Evolutionary conservation across 345 rosid genomes (phyloP).

Genomic region (Cardiospermum halicacabum): DNA sequence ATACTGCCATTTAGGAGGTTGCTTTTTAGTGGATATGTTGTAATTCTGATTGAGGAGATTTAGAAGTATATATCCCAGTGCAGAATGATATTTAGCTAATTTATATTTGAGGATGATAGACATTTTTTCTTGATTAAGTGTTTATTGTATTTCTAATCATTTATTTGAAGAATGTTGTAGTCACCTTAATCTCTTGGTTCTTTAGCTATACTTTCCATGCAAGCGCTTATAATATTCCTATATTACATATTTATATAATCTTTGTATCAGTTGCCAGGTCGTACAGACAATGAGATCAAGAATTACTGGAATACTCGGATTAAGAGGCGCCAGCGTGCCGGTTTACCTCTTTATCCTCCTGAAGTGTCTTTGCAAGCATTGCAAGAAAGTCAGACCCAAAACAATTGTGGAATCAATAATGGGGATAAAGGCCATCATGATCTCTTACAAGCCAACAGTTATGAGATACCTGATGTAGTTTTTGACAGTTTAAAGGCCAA

Average conservation of each 20-base stretch:
- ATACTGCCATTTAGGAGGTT: not conserved
- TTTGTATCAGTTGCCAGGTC: constrained; percentile 77
- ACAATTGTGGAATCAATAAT: constrained; percentile 24
- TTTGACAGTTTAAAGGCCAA: constrained; percentile 63
- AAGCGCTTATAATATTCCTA: constrained; percentile 5
- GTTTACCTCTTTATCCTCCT: constrained; percentile 93
- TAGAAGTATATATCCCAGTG: not conserved
- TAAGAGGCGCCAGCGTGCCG: constrained; percentile 92
- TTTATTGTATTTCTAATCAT: not conserved
- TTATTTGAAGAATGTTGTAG: not conserved
- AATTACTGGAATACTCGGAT: constrained; percentile 98
- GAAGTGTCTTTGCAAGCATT: constrained; percentile 56
- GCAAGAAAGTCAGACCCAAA: constrained; percentile 51
- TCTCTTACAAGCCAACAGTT: constrained; percentile 45
- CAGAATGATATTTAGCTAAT: not conserved
- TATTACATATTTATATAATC: not conserved
- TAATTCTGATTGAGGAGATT: not conserved
- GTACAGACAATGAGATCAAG: constrained; percentile 98
- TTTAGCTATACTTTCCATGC: not conserved
- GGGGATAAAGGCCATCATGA: constrained; percentile 53
- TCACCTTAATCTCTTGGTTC: not conserved
- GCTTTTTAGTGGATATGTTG: not conserved
- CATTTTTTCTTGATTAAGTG: not conserved
- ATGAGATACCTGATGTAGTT: constrained; percentile 57
- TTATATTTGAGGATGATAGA: not conserved